phyloP scores from a whole-genome alignment of 306 rosid genomes.

The Mimosa pudica region DNA sequence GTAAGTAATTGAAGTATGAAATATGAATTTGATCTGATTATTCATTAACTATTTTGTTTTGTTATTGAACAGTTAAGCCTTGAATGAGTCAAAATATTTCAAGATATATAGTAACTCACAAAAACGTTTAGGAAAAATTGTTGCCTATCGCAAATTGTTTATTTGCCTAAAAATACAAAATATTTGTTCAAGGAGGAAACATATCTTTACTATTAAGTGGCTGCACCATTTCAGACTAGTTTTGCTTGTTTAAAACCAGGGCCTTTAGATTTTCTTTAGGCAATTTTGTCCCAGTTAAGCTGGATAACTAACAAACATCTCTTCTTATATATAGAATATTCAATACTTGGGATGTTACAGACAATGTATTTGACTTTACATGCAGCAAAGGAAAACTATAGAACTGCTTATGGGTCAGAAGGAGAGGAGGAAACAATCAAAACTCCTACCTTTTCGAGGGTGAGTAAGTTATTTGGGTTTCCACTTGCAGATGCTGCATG shows the following conservation, averaged over 20 bases:
- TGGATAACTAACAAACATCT: neutral
- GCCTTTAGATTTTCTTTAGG: too few species aligned
- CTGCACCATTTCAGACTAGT: too few species aligned
- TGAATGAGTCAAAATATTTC: conserved; percentile 11
- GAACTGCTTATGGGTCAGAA: conserved; percentile 45
- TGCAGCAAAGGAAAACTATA: conserved; percentile 61
- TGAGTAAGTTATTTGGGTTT: conserved; percentile 75
- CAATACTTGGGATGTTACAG: neutral
- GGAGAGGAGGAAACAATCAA: conserved; percentile 53
- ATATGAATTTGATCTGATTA: neutral
- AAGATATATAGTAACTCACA: neutral
- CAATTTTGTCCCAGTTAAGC: neutral
- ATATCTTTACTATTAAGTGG: too few species aligned
- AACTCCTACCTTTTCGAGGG: conserved; percentile 55
- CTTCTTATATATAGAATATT: neutral
- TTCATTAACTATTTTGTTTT: neutral
- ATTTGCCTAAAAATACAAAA: too few species aligned
- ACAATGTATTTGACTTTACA: conserved; percentile 18
- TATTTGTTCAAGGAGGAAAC: too few species aligned
- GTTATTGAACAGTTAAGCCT: neutral
- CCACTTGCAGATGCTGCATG: conserved; percentile 71
- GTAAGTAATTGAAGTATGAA: conserved; percentile 40
- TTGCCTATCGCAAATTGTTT: too few species aligned
- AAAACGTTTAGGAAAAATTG: neutral
- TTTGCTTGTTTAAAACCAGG: too few species aligned